phyloP scores from a whole-genome alignment of 179 eudicot genomes.

The Pouteria campechiana region DNA sequence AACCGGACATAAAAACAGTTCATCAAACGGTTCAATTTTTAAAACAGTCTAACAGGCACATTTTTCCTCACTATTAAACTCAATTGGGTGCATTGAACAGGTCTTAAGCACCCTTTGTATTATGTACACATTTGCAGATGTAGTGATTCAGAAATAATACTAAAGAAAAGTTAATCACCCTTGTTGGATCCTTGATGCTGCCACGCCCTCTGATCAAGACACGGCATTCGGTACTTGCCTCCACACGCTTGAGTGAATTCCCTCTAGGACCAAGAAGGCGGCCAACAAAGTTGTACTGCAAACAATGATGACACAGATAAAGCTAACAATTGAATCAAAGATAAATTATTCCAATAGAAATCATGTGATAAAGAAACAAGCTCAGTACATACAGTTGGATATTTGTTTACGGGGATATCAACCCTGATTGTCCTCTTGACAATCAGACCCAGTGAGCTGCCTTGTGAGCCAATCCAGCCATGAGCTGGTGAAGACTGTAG shows the following conservation, averaged over 20 bases:
- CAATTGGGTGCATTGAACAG: too few species aligned
- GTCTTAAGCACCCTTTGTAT: too few species aligned
- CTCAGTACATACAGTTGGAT: constrained; percentile 68
- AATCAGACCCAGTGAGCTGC: constrained; percentile 77
- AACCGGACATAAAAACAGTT: too few species aligned
- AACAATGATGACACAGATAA: too few species aligned
- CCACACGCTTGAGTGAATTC: constrained; percentile 89
- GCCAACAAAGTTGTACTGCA: constrained; percentile 98
- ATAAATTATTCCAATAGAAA: neutral
- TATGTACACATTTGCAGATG: too few species aligned
- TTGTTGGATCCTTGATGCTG: constrained; percentile 90
- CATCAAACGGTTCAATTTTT: too few species aligned
- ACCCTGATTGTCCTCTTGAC: constrained; percentile 93
- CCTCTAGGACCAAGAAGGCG: constrained; percentile 99
- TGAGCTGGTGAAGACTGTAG: constrained; percentile 65
- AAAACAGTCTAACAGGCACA: too few species aligned
- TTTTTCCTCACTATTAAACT: too few species aligned
- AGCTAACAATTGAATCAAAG: neutral
- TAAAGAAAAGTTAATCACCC: constrained; percentile 32
- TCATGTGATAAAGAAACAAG: constrained; percentile 5
- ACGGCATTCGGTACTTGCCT: constrained; percentile 91
- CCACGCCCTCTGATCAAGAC: constrained; percentile 98
- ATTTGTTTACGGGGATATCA: constrained; percentile 85
- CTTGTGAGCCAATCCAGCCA: constrained; percentile 79
- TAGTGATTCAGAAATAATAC: too few species aligned